A percentile compares a stretch with the other conserved stretches of the same genome.
Conservation (phyloP, 257 asterid genomes). For the Petrea volubilis region DNA sequence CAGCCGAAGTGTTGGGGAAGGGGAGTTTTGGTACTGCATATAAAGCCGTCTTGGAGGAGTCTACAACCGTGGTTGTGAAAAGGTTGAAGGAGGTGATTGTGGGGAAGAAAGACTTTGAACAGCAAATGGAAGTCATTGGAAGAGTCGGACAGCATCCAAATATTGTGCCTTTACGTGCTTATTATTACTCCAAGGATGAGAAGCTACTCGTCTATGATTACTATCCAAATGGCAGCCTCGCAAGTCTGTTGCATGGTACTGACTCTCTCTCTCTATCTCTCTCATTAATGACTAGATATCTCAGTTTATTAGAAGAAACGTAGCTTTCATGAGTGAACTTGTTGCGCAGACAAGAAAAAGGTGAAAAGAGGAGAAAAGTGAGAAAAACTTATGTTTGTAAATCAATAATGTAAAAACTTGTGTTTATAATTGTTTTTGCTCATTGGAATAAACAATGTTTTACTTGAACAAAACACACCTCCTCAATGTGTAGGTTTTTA, state of each 20-base stretch:
- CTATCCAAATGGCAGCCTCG: conserved; percentile 75
- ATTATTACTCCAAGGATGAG: conserved; percentile 96
- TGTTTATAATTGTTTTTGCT: too few species aligned
- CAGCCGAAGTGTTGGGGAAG: conserved; percentile 92
- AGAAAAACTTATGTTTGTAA: background rate
- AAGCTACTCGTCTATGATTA: conserved; percentile 87
- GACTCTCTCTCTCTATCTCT: conserved; percentile 10
- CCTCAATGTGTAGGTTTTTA: background rate
- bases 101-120: conserved; percentile 93
- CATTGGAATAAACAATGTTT: background rate
- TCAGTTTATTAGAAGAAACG: background rate
- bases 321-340: background rate
- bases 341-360: background rate
- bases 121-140: conserved; percentile 85
- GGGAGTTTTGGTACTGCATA: conserved; percentile 96
- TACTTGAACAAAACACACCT: background rate
- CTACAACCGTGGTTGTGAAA: conserved; percentile 89
- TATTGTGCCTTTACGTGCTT: conserved; percentile 80
- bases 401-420: too few species aligned
- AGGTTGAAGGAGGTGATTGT: conserved; percentile 88
- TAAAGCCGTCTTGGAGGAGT: conserved; percentile 91
- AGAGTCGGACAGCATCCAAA: conserved; percentile 84
- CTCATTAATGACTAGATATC: background rate
- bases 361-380: background rate
- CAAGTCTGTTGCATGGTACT: conserved; percentile 77